Evolutionary conservation across 2,329 filamentous ascomycete genomes (phyloP), one percentile per base, ranked within the genome.

Genomic region (Epichloe scottii): DNA sequence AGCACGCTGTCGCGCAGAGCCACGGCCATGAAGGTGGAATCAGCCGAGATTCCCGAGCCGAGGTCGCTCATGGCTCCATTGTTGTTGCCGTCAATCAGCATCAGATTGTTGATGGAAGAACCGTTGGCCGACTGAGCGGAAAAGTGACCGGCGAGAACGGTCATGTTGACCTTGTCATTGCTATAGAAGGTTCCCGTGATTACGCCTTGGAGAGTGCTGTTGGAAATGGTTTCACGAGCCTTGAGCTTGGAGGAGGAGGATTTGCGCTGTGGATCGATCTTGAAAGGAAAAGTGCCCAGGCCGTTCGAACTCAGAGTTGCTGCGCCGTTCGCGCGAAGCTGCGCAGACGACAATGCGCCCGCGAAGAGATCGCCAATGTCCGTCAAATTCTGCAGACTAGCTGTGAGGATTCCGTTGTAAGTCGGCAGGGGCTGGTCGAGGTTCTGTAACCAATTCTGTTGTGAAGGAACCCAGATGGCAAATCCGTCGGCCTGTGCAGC

Each of bases 401-500:
- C 78, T 17, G 83, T 85, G 44, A 98, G 74, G 51, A 82, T 71
- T 38, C 93, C 94, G 52, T 76, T 75, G 59, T 94, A 78, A 6
- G 78, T 74, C 50, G 87, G 81, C 34, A 82, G 75, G 7, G 78
- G 69, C 6, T 79, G 71, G 37, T 81, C 67, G 17, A 96, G 70
- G 58, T 94, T 93, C 62, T 89, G 81, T 15, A 98, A 74, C 93
- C 93, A 98, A 63, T 93, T 93, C 52, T 75, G 77, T 55, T 78
- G 75, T 3, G 89, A 94, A 3, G 87, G 87, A 7, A 97, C 84
- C 93, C 93, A 98, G 38, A 97, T 75, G 14, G 89, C 91, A 60
- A 98, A 89, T 2, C 90, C 89, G 48, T 80, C 68, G 0, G 82
- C 85, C 8, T 76, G 60, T 30, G 83, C 74, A 10, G 81, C 77